Base-by-base conservation (phyloP, 306 rosid genomes). In the Lupinus albus region DNA sequence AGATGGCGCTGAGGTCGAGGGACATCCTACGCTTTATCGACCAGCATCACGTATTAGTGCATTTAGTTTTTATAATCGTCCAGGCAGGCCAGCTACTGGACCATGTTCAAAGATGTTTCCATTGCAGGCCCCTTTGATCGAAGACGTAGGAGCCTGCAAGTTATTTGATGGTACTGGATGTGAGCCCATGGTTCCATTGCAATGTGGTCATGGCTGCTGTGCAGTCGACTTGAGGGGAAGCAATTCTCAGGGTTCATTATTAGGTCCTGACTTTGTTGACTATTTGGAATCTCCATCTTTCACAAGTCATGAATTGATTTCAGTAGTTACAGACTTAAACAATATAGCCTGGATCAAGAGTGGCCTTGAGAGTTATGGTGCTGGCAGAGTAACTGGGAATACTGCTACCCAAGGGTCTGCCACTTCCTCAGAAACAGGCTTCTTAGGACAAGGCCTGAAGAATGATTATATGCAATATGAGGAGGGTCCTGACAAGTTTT, bases 241-340 rank as follows among this genome's bases (percentile, higher is more conserved):
- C 57, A 78, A 69, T 48, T 42, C 77, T 47, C 67, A 39, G 60
- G 62, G 59, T 59, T 86, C 85, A 3, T 52, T 89, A 71, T 66
- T 89, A 73, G 96, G 96, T 57, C 92, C 96, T 0, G 92, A 86
- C 76, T 89, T 89, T 78, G 71, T 78, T 33, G 96, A 89, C 57
- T 80, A 82, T 72, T 68, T 57, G 49, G 96, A 89, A 50, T 42
- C 84, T 7, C 85, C 83, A 11, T 54, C 88, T 54, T 79, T 82
- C 70, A 53, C 85, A n/a, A 86, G 89, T 67, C 79, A 82, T 50
- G 87, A 86, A 65, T 52, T 86, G 50, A 72, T 84, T 76, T 86
- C 92, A 5, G 70, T 83, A 49, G 83, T 86, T 21, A 84, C 92
- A 44, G 92, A 89, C 61, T 70, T 84, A 65, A 89, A 89, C 84